A percentile compares a stretch with the other conserved stretches of the same genome.
These are phyloP conservation scores for Dendrocalamus latiflorus DNA, from an alignment of 202 grass and related monocot species.

Conservation along the genomic window DNA sequence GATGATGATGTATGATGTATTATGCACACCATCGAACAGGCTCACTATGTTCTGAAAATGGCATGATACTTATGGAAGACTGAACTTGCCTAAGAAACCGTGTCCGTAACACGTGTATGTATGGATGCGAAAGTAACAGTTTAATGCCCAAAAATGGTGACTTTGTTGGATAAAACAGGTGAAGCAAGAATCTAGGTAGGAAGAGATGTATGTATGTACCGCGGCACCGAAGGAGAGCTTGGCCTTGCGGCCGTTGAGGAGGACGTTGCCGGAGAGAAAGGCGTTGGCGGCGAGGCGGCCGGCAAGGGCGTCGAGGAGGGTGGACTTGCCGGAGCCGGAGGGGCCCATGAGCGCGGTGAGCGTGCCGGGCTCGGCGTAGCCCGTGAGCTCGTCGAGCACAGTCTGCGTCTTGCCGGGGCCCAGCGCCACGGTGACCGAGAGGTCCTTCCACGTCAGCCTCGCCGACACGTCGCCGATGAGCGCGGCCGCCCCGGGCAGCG, in stretches of 20 bases:
- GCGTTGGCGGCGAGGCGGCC: slow-evolving; percentile 80
- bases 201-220: slow-evolving; percentile 22
- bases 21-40: not conserved
- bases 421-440: slow-evolving; percentile 72
- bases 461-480: slow-evolving; percentile 77
- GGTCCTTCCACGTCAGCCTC: slow-evolving; percentile 89
- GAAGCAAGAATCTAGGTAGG: not conserved
- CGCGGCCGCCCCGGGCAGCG: slow-evolving; percentile 21
- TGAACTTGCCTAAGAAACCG: slow-evolving; percentile 7
- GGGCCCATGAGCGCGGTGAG: slow-evolving; percentile 86
- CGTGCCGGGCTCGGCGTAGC: slow-evolving; percentile 78
- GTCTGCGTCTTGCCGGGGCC: slow-evolving; percentile 70
- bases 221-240: no score
- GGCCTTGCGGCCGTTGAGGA: slow-evolving; percentile 84
- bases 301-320: no score
- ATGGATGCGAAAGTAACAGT: not conserved
- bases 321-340: slow-evolving; percentile 89
- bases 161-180: not conserved
- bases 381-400: slow-evolving; percentile 76
- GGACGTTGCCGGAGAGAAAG: slow-evolving; percentile 69
- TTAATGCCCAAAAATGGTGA: not conserved
- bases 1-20: no score
- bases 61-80: not conserved
- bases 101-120: not conserved
- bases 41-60: slow-evolving; percentile 1